Base-by-base conservation (phyloP, 2,329 filamentous ascomycete species). In the Chrysoporthe puriensis region DNA sequence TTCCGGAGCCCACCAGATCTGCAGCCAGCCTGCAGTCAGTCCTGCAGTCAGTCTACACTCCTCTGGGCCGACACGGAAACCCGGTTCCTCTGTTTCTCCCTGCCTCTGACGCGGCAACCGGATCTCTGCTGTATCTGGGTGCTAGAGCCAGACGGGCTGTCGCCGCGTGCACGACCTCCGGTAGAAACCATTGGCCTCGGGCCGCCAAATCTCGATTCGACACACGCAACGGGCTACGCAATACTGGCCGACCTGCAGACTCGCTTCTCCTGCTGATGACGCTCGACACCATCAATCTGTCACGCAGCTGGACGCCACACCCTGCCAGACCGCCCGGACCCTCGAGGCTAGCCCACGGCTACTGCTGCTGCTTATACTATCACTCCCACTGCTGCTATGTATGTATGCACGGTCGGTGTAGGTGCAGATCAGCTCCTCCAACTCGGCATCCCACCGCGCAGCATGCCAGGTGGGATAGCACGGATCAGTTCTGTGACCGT, bases 331-430 rank as follows among this genome's bases (percentile, higher is more conserved):
- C 59, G 21, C 16, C 9, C 16, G 36, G 26, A 2, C 44, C 26
- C 46, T 34, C 64, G 32, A 62, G 43, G 52, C 66, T 62, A 68
- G 66, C 21, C 46, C 57, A 64, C 63, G 46, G 46, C 42, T 43
- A 50, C 57, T 48, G 26, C 26, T 26, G 26, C 26, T 26, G 26
- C 26, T 26, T 26, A 26, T 26, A 26, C 26, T 26, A 26, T 26
- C 26, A 26, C 26, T 26, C 26, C 26, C 26, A 26, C 26, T 26
- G 26, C 26, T 26, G 26, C 26, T 26, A 26, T 26, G 26, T 26
- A 26, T 26, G 26, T 26, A 26, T 26, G 26, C 26, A 26, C 26
- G 26, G 26, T 26, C 26, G 26, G 26, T 26, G 26, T 26, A 26
- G 26, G 26, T 26, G 26, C 26, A 26, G 26, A 26, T 26, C 26